Evolutionary conservation across 345 rosid species (phyloP).

Genomic region (Melaleuca alternifolia): DNA sequence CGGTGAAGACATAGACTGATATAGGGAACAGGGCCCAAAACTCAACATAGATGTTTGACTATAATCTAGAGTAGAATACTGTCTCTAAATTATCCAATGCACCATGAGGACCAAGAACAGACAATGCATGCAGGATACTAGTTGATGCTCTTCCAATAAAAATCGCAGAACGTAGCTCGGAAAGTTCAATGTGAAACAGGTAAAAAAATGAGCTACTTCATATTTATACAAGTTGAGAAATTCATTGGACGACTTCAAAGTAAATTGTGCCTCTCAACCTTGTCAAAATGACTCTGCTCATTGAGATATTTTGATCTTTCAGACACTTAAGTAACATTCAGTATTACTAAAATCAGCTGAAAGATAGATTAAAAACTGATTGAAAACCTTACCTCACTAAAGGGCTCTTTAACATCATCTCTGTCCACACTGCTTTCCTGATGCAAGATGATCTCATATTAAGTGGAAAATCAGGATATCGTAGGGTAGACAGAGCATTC

Average conservation of each 20-base stretch:
- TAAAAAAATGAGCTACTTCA: not conserved
- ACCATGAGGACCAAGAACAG: not conserved
- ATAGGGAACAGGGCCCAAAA: not conserved
- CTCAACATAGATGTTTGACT: not conserved
- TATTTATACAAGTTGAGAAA: not conserved
- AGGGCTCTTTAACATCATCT: constrained; percentile 82
- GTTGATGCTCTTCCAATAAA: not conserved
- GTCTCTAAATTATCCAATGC: not conserved
- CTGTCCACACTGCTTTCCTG: constrained; percentile 94
- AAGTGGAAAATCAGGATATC: not conserved
- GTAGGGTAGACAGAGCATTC: not conserved
- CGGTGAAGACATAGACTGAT: not conserved
- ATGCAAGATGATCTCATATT: not conserved
- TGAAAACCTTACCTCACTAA: constrained; percentile 56
- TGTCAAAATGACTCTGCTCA: not conserved
- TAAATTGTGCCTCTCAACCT: not conserved
- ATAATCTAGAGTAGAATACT: not conserved
- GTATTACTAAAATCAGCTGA: not conserved
- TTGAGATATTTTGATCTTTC: not conserved
- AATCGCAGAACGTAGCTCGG: not conserved
- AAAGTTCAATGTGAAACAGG: not conserved
- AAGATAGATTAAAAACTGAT: not conserved
- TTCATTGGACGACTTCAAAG: not conserved
- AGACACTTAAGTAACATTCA: not conserved
- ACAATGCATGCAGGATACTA: not conserved